Conservation (phyloP, 148 eudicot genomes). For the Arctostaphylos glauca region DNA sequence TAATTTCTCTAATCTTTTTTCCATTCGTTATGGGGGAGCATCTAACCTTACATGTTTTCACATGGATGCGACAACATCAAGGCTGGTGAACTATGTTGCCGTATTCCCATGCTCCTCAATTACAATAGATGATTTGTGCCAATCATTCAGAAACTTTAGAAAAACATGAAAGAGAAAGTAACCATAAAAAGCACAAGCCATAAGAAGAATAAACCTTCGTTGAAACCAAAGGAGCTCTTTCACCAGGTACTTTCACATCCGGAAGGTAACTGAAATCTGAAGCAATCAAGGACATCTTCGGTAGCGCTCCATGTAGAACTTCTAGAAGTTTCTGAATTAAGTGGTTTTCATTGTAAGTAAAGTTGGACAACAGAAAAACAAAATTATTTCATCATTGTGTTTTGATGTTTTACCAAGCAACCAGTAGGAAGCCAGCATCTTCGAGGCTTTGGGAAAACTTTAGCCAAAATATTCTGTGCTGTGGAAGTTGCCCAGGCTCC, state of each 20-base stretch:
- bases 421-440: slow-evolving; percentile 95
- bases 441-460: slow-evolving; percentile 72
- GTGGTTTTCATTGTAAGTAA: slow-evolving; percentile 2
- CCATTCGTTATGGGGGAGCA: neutral
- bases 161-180: neutral
- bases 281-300: slow-evolving; percentile 91
- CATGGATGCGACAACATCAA: neutral
- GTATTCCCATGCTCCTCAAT: neutral
- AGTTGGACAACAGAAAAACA: neutral
- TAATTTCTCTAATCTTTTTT: neutral
- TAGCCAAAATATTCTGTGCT: slow-evolving; percentile 58
- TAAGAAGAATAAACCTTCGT: slow-evolving; percentile 54
- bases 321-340: slow-evolving; percentile 71
- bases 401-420: slow-evolving; percentile 57
- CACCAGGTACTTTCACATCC: slow-evolving; percentile 82
- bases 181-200: neutral
- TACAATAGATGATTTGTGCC: neutral
- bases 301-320: slow-evolving; percentile 74
- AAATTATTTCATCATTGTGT: neutral
- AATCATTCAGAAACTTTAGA: neutral
- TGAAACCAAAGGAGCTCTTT: slow-evolving; percentile 93
- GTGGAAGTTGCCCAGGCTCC: slow-evolving; percentile 37
- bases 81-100: neutral
- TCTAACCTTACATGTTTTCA: neutral
- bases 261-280: slow-evolving; percentile 97